These are phyloP conservation scores for Aspergillus flavus DNA, from an alignment of 2,329 filamentous ascomycete species.

Conservation along the genomic window DNA sequence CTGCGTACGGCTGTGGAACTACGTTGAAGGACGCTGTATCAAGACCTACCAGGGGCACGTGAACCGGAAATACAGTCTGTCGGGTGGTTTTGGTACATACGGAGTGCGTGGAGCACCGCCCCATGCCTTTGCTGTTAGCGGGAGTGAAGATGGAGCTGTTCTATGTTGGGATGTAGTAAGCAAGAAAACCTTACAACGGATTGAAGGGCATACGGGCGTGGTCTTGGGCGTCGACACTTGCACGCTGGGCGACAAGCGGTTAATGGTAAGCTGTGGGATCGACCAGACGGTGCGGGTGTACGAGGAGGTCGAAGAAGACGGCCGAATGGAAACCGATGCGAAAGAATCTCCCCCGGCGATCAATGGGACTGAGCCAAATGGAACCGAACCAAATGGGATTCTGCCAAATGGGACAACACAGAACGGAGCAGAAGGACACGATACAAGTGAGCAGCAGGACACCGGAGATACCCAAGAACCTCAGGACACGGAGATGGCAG, in stretches of 20 bases:
- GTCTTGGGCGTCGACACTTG: constrained; percentile 64
- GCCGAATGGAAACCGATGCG: background rate
- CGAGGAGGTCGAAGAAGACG: constrained; percentile 46
- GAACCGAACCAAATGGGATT: background rate
- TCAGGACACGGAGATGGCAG: background rate
- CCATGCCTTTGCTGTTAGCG: constrained; percentile 72
- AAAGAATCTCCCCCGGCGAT: background rate
- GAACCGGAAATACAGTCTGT: constrained; percentile 83
- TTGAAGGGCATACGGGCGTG: constrained; percentile 59
- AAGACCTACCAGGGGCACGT: constrained; percentile 96
- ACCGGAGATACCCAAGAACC: background rate
- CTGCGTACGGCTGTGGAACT: constrained; percentile 91
- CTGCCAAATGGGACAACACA: background rate
- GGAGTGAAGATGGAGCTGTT: constrained; percentile 84
- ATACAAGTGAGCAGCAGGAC: background rate
- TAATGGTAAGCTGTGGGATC: constrained; percentile 64
- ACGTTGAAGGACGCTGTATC: constrained; percentile 84
- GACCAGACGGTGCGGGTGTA: constrained; percentile 66
- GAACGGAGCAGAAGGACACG: background rate
- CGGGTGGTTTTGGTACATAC: constrained; percentile 77
- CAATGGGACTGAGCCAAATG: background rate
- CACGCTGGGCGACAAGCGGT: constrained; percentile 48
- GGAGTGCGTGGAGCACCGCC: constrained; percentile 38
- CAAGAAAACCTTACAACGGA: constrained; percentile 76
- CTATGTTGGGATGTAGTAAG: constrained; percentile 88